Evolutionary conservation across 1,284 basidiomycete genomes (phyloP).

Genomic region (Tilletia caries): DNA sequence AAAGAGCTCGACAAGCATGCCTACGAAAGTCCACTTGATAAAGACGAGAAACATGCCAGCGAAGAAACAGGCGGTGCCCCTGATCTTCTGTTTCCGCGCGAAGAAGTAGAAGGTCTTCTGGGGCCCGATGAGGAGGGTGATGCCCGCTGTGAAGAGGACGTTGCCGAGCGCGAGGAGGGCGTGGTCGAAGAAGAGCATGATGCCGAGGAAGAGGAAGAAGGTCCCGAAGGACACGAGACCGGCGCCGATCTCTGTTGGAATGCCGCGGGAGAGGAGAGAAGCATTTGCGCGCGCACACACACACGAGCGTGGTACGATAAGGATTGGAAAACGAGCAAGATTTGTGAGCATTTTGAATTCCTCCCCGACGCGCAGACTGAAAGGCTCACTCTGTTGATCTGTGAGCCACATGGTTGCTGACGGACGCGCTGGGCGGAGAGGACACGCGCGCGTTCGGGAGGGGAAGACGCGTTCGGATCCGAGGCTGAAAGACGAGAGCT

Average conservation of each 20-base stretch:
- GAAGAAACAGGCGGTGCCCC: constrained; percentile 65
- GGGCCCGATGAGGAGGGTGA: constrained; percentile 52
- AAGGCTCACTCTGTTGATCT: constrained; percentile 51
- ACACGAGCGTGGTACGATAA: too few species aligned
- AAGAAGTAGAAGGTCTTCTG: constrained; percentile 96
- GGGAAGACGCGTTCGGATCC: not conserved
- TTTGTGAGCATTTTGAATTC: too few species aligned
- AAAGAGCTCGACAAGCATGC: constrained; percentile 88
- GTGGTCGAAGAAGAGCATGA: constrained; percentile 94
- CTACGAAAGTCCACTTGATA: constrained; percentile 85
- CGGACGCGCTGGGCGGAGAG: not conserved
- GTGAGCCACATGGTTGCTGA: constrained; percentile 48
- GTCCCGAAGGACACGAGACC: constrained; percentile 95
- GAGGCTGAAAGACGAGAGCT: too few species aligned
- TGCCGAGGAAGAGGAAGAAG: constrained; percentile 91
- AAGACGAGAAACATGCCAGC: constrained; percentile 63
- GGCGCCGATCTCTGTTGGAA: constrained; percentile 59
- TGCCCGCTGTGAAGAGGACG: constrained; percentile 52
- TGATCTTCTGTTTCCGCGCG: constrained; percentile 87
- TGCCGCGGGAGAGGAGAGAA: not conserved
- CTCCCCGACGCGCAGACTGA: not conserved
- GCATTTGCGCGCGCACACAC: not conserved
- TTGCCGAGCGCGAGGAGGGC: constrained; percentile 95
- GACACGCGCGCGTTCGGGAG: not conserved
- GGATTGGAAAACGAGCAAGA: not conserved